A percentile compares a stretch with the other conserved stretches of the same genome.
These are phyloP conservation scores for Sphaerulina populicola DNA, from an alignment of 2,329 filamentous ascomycete species.

Conservation along the genomic window DNA sequence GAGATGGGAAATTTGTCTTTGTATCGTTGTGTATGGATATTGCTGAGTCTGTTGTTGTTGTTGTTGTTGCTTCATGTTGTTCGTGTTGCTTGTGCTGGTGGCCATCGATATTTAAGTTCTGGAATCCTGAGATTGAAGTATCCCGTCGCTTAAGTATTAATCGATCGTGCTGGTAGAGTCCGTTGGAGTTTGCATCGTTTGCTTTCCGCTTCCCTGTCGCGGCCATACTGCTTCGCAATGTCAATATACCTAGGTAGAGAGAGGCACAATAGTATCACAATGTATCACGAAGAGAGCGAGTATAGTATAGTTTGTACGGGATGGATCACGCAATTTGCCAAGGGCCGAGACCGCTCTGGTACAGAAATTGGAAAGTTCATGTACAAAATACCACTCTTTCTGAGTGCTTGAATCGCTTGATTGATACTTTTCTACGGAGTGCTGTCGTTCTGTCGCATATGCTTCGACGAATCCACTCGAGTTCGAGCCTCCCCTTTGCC, in stretches of 20 bases:
- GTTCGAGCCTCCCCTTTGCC: no score
- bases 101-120: not conserved
- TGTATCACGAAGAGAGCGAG: not conserved
- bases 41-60: not conserved
- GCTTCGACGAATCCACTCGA: no score
- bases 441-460: no score
- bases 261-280: not conserved
- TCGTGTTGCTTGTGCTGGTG: not conserved
- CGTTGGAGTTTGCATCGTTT: conserved; percentile 1
- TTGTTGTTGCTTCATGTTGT: not conserved
- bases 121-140: not conserved
- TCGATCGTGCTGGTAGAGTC: conserved; percentile 3
- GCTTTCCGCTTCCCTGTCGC: conserved; percentile 2
- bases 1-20: not conserved
- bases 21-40: not conserved
- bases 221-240: not conserved
- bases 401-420: no score
- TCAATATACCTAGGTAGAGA: not conserved
- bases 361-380: no score
- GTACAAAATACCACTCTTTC: no score
- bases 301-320: not conserved
- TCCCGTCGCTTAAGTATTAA: conserved; percentile 5
- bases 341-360: not conserved
- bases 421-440: no score
- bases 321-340: not conserved